Evolutionary conservation across 2,329 filamentous ascomycete genomes (phyloP).

Genomic region (Orbilia javanica): DNA sequence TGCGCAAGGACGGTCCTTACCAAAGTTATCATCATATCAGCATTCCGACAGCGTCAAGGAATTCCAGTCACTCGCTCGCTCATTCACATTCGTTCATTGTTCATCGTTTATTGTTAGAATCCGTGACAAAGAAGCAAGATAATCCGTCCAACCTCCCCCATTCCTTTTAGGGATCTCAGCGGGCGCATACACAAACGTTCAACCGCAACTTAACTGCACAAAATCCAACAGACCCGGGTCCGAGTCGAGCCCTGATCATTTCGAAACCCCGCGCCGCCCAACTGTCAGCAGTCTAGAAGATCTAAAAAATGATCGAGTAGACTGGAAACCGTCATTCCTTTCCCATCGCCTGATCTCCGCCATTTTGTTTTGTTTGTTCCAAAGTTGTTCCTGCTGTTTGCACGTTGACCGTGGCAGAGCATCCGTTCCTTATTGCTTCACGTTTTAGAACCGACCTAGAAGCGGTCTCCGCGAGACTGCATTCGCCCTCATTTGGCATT

Average conservation of each 20-base stretch:
- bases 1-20: conserved; percentile 36
- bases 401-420: conserved; percentile 57
- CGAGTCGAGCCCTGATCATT: neutral
- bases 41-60: conserved; percentile 23
- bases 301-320: conserved; percentile 48
- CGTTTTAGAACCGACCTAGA: conserved; percentile 3
- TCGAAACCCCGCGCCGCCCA: conserved; percentile 29
- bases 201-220: conserved; percentile 28
- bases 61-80: conserved; percentile 15
- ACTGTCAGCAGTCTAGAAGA: conserved; percentile 1
- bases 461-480: conserved; percentile 40
- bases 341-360: conserved; percentile 20
- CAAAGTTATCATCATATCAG: conserved; percentile 3
- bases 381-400: conserved; percentile 12
- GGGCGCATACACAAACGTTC: conserved; percentile 19
- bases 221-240: conserved; percentile 3
- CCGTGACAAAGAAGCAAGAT: neutral
- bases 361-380: neutral
- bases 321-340: conserved; percentile 20
- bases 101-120: neutral
- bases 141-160: conserved; percentile 11
- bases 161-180: conserved; percentile 8
- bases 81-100: neutral
- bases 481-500: conserved; percentile 17
- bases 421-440: conserved; percentile 46